A percentile compares a stretch with the other conserved stretches of the same genome.
Conservation (phyloP, 2,329 filamentous ascomycete species). For the Moelleriella libera region DNA sequence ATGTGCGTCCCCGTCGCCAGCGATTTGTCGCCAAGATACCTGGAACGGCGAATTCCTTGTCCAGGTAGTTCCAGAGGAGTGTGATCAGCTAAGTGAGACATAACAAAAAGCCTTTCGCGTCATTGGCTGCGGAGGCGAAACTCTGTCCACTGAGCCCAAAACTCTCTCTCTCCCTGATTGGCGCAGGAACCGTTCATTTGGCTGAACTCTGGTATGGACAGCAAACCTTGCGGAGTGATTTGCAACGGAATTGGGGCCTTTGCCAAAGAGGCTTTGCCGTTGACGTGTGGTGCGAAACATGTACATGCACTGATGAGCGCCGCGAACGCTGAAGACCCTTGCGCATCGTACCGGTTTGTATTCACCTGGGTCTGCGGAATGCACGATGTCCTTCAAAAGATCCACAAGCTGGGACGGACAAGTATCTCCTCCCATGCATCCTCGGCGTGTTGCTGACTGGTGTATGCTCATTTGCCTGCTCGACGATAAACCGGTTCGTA, state of each 20-base stretch:
- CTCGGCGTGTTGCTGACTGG: not conserved
- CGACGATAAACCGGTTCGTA: not conserved
- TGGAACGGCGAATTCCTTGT: not conserved
- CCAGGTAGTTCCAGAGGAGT: not conserved
- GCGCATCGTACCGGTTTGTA: too few relatives aligned
- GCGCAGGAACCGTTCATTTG: not conserved
- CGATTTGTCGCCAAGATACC: not conserved
- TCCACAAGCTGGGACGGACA: too few relatives aligned
- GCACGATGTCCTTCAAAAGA: too few relatives aligned
- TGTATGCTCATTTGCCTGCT: conserved; percentile 1
- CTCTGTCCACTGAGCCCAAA: not conserved
- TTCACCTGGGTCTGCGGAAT: too few relatives aligned
- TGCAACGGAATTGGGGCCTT: not conserved
- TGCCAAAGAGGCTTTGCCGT: not conserved
- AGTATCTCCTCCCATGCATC: too few relatives aligned
- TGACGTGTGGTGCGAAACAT: too few relatives aligned
- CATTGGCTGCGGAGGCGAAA: not conserved
- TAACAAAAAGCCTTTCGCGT: not conserved
- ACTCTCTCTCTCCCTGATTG: not conserved
- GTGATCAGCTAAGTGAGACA: conserved; percentile 2
- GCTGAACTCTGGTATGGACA: conserved; percentile 2
- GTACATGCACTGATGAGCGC: too few relatives aligned
- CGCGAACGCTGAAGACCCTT: too few relatives aligned
- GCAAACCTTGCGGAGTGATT: conserved; percentile 1
- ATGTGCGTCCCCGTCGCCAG: too few relatives aligned